Conservation (phyloP, 108 stramenopile species). For the Cyclotella kingstonii region DNA sequence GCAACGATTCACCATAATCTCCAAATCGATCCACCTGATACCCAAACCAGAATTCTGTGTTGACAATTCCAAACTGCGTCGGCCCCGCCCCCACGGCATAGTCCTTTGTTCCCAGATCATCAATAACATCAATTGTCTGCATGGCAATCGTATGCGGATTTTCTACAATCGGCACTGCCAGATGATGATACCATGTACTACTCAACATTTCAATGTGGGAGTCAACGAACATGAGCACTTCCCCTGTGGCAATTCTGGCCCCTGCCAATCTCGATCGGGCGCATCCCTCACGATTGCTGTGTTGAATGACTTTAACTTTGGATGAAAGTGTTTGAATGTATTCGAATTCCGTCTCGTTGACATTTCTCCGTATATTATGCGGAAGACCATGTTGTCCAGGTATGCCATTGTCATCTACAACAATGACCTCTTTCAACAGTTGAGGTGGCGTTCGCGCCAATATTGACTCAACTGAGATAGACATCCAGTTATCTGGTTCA, state of each 20-base stretch:
- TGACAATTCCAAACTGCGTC: slow-evolving; percentile 43
- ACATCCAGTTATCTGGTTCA: slow-evolving; percentile 40
- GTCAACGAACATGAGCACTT: slow-evolving; percentile 52
- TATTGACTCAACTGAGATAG: slow-evolving; percentile 39
- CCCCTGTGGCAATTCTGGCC: slow-evolving; percentile 33
- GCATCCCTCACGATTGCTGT: slow-evolving; percentile 44
- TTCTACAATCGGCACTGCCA: slow-evolving; percentile 43
- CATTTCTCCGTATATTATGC: slow-evolving; percentile 31
- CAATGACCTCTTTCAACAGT: slow-evolving; percentile 39
- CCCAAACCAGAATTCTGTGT: slow-evolving; percentile 41
- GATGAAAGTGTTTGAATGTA: slow-evolving; percentile 31
- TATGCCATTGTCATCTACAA: slow-evolving; percentile 53
- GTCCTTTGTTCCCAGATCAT: slow-evolving; percentile 39
- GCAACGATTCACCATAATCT: slow-evolving; percentile 31
- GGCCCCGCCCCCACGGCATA: slow-evolving; percentile 33
- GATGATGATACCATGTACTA: slow-evolving; percentile 49
- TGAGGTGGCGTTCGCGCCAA: slow-evolving; percentile 49
- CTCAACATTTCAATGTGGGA: slow-evolving; percentile 49
- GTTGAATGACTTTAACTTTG: slow-evolving; percentile 46
- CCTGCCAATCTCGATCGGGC: slow-evolving; percentile 46
- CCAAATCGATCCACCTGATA: slow-evolving; percentile 44
- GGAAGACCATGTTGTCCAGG: slow-evolving; percentile 35
- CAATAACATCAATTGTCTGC: slow-evolving; percentile 52
- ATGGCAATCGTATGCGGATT: slow-evolving; percentile 51
- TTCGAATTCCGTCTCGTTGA: slow-evolving; percentile 37